Evolutionary conservation across 1,284 basidiomycete species (phyloP).

Genomic region (Abortiporus biennis): DNA sequence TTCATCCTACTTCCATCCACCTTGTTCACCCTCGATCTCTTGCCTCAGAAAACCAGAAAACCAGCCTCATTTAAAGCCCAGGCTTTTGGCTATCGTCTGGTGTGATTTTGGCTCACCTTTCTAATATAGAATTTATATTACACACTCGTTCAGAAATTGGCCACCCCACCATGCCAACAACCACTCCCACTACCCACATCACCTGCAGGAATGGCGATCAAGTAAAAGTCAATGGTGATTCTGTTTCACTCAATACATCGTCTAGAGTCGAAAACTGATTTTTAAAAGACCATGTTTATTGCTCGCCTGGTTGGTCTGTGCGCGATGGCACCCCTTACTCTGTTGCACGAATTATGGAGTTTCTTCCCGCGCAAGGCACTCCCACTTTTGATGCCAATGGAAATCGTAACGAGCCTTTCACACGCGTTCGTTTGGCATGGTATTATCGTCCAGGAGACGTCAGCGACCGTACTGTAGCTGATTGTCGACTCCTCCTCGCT

Average conservation of each 20-base stretch:
- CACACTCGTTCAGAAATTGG: neutral
- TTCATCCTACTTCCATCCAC: neutral
- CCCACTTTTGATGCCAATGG: conserved; percentile 37
- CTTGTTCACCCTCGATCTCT: conserved; percentile 1
- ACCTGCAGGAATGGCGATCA: conserved; percentile 71
- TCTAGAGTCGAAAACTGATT: conserved; percentile 25
- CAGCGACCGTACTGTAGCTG: conserved; percentile 77
- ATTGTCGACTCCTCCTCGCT: conserved; percentile 85
- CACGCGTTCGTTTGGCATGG: conserved; percentile 85
- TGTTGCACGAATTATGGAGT: conserved; percentile 94
- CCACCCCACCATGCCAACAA: conserved; percentile 16
- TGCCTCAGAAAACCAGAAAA: no score
- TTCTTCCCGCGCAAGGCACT: conserved; percentile 73
- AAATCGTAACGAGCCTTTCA: conserved; percentile 53
- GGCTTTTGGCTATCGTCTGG: neutral
- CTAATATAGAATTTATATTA: conserved; percentile 6
- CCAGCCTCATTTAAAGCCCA: no score
- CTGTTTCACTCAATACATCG: conserved; percentile 11
- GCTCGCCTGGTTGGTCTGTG: conserved; percentile 85
- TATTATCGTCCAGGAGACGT: conserved; percentile 92
- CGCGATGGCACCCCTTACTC: conserved; percentile 92
- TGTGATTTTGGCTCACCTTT: neutral
- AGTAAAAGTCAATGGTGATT: conserved; percentile 77
- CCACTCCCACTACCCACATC: conserved; percentile 23
- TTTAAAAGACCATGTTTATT: conserved; percentile 87